Conservation (phyloP, 768 basidiomycete species). For the Lactifluus rugatus region DNA sequence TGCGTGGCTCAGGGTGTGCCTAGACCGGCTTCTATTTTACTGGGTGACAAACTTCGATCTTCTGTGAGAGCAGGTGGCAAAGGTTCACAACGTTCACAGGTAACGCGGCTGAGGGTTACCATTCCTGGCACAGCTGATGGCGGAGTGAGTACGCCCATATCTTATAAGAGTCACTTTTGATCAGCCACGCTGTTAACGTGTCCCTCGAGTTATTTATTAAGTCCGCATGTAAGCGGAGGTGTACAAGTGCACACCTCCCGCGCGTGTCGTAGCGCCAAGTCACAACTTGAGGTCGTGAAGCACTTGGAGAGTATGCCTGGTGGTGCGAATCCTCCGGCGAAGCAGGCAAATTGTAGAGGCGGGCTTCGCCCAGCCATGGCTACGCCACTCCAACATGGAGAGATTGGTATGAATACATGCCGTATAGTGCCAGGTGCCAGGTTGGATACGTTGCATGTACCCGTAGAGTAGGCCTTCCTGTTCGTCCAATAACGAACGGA, state of each 20-base stretch:
- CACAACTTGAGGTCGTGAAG: neutral
- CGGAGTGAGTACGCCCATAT: neutral
- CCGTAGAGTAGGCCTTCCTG: neutral
- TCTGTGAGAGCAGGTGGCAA: neutral
- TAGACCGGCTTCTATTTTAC: neutral
- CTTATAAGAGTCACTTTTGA: neutral
- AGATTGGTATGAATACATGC: neutral
- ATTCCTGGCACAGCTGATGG: neutral
- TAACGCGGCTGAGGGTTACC: conserved; percentile 14
- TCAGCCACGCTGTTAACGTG: conserved; percentile 2
- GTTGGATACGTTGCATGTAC: neutral
- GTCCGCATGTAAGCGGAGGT: conserved; percentile 1
- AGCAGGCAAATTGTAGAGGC: neutral
- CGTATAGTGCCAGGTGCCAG: neutral
- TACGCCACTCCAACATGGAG: neutral
- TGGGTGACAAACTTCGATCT: neutral
- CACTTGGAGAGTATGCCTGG: neutral
- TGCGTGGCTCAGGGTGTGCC: neutral
- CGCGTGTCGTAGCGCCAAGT: conserved; percentile 5
- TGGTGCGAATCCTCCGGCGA: neutral
- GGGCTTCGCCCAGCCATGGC: neutral
- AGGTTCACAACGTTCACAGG: neutral
- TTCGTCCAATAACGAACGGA: neutral
- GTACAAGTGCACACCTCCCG: conserved; percentile 1
- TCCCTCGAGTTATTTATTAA: neutral